Base-by-base conservation (phyloP, 164 flowering plant genomes). In the Aristolochia californica region DNA sequence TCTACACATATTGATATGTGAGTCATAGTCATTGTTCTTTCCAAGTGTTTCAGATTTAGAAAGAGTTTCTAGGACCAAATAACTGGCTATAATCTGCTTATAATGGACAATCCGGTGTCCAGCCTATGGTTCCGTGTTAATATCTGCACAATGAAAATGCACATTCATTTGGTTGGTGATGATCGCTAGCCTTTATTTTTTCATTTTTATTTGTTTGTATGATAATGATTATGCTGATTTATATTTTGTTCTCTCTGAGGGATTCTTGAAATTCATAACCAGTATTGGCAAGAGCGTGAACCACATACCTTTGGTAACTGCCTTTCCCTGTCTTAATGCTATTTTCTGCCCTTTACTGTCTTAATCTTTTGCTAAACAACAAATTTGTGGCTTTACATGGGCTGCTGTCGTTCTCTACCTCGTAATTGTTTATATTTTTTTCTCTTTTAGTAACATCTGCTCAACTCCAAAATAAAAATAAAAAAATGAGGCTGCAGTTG, bases 221-320 rank as follows among this genome's bases (percentile, higher is more conserved):
- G 5, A 5, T 65, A 4, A 47, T 59, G 20, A 49, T 58, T 55
- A 5, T 68, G 62, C 75, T 82, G 73, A 80, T 61, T 47, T 66
- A 55, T 17, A 18, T 66, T 59, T 72, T 65, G 68, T 73, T 77
- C 79, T 77, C 76, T 76, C 72, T 71, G 91, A 80, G 85, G 83
- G 79, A 62, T 70, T 70, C 45, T 70, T 71, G 60, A 70, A 72
- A 59, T 70, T 53, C 52, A 48, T 50, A 16, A 69, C 47, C 91
- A 88, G 98, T 70, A 91, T 91, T 63, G 98, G 98, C 21, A 71
- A 77, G 68, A 91, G 98, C 63, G 91, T 83, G 26, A 67, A 70
- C 45, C 84, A 89, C 66, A 62, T 82, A 69, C 88, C 95, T 30
- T 74, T 91, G 96, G 98, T 91, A 84, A 74, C 58, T 4, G 22